Base-by-base conservation (phyloP, 306 rosid species). In the Cicer chorassanicum region DNA sequence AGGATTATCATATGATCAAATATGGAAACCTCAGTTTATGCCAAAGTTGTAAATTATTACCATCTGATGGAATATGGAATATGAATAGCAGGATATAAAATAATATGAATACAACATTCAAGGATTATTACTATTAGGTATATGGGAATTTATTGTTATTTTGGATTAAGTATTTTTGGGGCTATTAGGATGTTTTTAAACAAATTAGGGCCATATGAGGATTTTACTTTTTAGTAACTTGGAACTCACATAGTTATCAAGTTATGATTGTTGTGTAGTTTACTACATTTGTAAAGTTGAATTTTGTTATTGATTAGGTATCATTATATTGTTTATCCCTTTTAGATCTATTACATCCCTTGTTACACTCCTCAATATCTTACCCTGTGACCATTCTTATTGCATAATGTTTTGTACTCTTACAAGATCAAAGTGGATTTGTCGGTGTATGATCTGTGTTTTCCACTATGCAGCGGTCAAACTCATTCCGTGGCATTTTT, bases 401-500 rank as follows among this genome's bases (percentile, higher is more conserved):
- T n/a, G 66, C 73, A 41, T 68, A 60, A 40, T 57, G 10, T 34
- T 51, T 45, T 43, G 53, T 34, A 70, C 64, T 13, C 63, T 70
- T 49, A 34, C 36, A 55, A 48, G 14, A 46, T 79, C 43, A 24
- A 70, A 62, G 57, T 77, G 48, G 54, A 18, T 70, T 59, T 73
- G 19, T 50, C 62, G 21, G 29, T 63, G 44, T 6, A 73, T 68
- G 70, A 56, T 39, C 61, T 68, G 36, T 38, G 50, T n/a, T 49
- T 61, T 61, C 82, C 80, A 53, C 74, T 75, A 74, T 85, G 82
- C 93, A 95, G 98, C 74, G 87, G 94, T 82, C 88, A 70, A 84
- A 74, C 10, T 64, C 69, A 1, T n/a, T 64, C 18, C 14, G 69
- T 60, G 96, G 91, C 40, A 43, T 34, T 80, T 89, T 90, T 77